Base-by-base conservation (phyloP, 345 rosid species). In the Hibiscus tridactylites region DNA sequence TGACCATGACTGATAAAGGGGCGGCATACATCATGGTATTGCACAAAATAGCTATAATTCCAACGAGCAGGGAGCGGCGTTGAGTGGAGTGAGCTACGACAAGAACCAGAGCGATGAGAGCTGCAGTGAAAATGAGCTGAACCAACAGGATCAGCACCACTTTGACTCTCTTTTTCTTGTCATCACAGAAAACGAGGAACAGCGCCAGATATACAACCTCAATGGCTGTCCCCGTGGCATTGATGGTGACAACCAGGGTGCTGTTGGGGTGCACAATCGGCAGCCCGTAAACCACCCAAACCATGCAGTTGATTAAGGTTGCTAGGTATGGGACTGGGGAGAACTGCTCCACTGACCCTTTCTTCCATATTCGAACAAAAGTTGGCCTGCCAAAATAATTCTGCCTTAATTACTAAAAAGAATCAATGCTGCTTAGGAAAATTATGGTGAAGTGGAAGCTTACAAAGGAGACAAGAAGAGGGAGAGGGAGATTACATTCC, bases 391-490 rank as follows among this genome's bases (percentile, higher is more conserved):
- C 33, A 57, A 15, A 71, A n/a, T 5, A 26, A 60, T 13, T 4
- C 19, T 1, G 4, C 33, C 5, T 44, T 65, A 12, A 44, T 44
- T 65, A 19, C 37, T 1, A 6, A 69, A 10, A 63, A 5, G 21
- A 66, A 35, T 50, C 19, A n/a, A 16, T 6, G 4, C 26, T 57
- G 6, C 46, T 37, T 6, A 47, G 9, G 28, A 31, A 31, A 19
- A 24, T 5, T 19, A 62, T 49, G 53, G 37, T 0, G 2, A 56
- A 59, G 42, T 12, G 15, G 49, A 50, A 50, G 75, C 97, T 87
- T 87, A 91, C 98, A 76, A 80, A 2, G 98, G 98, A 16, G 97
- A 94, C 67, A 91, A 71, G 84, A 94, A 94, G 82, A 91, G 58
- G 80, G 83, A 81, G 71, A 91, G 81, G 3, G 98, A 80, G 80